Conservation (phyloP, 2,329 filamentous ascomycete genomes). For the Drechslera avenae region DNA sequence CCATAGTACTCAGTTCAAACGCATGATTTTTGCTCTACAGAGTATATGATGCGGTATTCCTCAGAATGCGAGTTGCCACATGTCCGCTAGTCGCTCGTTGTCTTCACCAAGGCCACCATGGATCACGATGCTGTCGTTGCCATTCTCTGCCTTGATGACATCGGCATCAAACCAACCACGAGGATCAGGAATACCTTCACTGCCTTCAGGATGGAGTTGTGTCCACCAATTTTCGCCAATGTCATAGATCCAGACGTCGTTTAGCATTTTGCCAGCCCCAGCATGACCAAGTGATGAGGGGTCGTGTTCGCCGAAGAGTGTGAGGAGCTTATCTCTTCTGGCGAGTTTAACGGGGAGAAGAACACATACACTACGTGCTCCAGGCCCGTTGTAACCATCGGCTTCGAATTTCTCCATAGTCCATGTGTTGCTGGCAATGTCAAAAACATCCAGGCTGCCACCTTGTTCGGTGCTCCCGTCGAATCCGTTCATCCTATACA, state of each 20-base stretch:
- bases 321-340: constrained; percentile 51
- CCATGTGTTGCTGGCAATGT: constrained; percentile 51
- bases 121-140: constrained; percentile 50
- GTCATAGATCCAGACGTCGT: constrained; percentile 57
- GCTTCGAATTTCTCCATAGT: constrained; percentile 44
- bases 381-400: constrained; percentile 55
- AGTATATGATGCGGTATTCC: too few relatives aligned
- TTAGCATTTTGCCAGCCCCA: constrained; percentile 62
- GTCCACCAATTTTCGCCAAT: constrained; percentile 46
- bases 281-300: constrained; percentile 59
- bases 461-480: constrained; percentile 73
- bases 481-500: constrained; percentile 83
- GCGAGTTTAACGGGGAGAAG: constrained; percentile 51
- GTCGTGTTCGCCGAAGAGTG: constrained; percentile 60
- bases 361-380: constrained; percentile 56
- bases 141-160: constrained; percentile 39
- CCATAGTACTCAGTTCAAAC: too few relatives aligned
- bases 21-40: too few relatives aligned
- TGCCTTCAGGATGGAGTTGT: constrained; percentile 27
- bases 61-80: constrained; percentile 53
- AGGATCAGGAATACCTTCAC: constrained; percentile 44
- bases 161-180: constrained; percentile 63
- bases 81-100: constrained; percentile 58
- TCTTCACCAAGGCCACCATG: constrained; percentile 59
- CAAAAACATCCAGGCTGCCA: constrained; percentile 70